A percentile compares a stretch with the other conserved stretches of the same genome.
These are phyloP conservation scores for Cryptomeria japonica DNA, from an alignment of 75 land plant species.

Conservation along the genomic window DNA sequence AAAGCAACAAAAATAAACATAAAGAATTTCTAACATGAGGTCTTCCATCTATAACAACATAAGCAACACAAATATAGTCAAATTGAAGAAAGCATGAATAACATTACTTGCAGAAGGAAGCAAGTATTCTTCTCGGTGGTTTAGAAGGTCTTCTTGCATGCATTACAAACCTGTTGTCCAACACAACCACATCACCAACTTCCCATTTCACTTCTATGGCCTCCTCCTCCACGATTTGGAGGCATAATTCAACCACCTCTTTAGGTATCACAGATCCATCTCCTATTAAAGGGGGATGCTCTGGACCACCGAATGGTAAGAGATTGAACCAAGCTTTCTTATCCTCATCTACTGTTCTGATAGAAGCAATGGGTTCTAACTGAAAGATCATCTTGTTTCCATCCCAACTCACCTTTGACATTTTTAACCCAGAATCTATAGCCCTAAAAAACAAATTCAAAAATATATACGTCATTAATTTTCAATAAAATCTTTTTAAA, in stretches of 20 bases:
- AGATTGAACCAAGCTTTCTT: too few relatives aligned
- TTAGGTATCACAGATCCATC: constrained; percentile 2
- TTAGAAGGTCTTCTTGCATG: constrained; percentile 33
- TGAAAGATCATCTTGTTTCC: neutral
- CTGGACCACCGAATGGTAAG: too few relatives aligned
- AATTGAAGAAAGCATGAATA: too few relatives aligned
- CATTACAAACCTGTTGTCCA: constrained; percentile 31
- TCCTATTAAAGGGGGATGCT: too few relatives aligned
- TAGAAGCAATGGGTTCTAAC: too few relatives aligned
- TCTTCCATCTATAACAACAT: too few relatives aligned
- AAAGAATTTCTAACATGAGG: too few relatives aligned
- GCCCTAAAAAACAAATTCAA: neutral
- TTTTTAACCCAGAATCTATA: neutral
- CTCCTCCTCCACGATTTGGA: constrained; percentile 30
- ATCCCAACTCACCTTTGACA: neutral
- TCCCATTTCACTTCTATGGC: constrained; percentile 33
- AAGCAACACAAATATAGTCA: too few relatives aligned
- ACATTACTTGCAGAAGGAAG: constrained; percentile 23
- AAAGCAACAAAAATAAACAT: too few relatives aligned
- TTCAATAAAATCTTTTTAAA: neutral
- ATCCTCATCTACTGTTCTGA: too few relatives aligned
- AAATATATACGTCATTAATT: too few relatives aligned
- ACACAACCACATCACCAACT: constrained; percentile 38
- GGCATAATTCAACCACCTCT: constrained; percentile 24
- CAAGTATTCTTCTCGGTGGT: constrained; percentile 38